phyloP scores from a whole-genome alignment of 75 land plant genomes.

The Picea sitchensis region DNA sequence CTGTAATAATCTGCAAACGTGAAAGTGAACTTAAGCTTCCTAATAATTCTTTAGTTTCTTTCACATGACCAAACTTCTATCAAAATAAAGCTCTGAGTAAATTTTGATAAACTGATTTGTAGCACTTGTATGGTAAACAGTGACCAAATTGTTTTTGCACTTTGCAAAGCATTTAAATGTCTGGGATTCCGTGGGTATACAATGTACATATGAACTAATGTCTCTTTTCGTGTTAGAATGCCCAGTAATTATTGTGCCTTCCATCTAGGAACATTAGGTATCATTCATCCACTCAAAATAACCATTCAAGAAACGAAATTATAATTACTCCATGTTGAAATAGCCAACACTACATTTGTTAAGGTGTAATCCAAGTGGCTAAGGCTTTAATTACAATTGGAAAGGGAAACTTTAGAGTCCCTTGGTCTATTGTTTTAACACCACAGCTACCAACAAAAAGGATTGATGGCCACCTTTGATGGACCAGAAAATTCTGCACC shows the following conservation, averaged over 20 bases:
- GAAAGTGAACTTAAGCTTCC: neutral
- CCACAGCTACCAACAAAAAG: too few relatives aligned
- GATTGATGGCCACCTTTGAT: too few relatives aligned
- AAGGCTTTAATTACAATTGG: neutral
- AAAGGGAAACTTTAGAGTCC: neutral
- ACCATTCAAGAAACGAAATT: neutral
- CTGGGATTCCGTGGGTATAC: neutral
- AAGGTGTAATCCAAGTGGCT: neutral
- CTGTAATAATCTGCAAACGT: neutral
- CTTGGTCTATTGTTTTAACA: neutral
- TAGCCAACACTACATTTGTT: neutral
- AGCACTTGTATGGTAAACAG: neutral
- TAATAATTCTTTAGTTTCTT: neutral
- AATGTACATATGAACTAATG: neutral
- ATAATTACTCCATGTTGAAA: neutral
- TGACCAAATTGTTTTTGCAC: neutral
- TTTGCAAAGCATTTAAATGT: neutral
- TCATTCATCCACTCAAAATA: neutral
- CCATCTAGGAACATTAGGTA: neutral
- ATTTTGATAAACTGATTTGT: neutral
- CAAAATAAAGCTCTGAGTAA: neutral
- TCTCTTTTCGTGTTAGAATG: neutral
- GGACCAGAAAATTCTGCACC: too few relatives aligned
- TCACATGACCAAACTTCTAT: neutral
- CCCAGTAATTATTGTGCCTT: neutral